A percentile compares a stretch with the other conserved stretches of the same genome.
Evolutionary conservation across 177 flowering plant genomes (phyloP).

Genomic region (Vitis hybrid): DNA sequence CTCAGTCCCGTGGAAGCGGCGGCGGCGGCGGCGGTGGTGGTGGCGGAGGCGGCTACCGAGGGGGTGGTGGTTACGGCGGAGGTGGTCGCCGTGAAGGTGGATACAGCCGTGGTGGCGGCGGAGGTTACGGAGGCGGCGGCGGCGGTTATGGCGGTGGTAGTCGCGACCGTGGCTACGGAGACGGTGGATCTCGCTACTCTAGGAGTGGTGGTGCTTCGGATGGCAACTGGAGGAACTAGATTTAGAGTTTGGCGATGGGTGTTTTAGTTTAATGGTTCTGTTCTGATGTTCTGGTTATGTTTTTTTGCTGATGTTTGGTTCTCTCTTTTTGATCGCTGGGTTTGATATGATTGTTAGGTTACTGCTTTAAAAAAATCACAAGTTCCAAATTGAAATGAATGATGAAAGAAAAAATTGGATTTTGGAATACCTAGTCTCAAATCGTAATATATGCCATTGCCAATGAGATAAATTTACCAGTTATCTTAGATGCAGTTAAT

Average conservation of each 20-base stretch:
- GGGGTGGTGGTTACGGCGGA: conserved; percentile 33
- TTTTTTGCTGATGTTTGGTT: background rate
- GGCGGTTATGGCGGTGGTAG: conserved; percentile 33
- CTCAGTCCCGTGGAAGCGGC: conserved; percentile 72
- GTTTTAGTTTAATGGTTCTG: background rate
- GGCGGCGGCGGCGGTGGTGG: conserved; percentile 46
- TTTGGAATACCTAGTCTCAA: too few species aligned
- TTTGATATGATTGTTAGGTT: background rate
- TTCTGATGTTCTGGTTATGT: background rate
- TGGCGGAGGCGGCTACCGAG: conserved; percentile 20
- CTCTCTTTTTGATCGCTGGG: background rate
- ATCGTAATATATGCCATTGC: too few species aligned
- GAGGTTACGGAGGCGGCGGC: conserved; percentile 26
- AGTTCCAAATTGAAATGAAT: background rate
- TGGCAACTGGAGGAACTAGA: conserved; percentile 26
- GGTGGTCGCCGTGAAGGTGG: conserved; percentile 18
- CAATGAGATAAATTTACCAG: too few species aligned
- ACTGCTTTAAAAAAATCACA: background rate
- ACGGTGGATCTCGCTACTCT: conserved; percentile 18
- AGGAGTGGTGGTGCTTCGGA: conserved; percentile 16
- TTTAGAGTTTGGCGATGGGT: background rate
- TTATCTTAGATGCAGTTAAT: too few species aligned
- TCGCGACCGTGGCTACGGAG: conserved; percentile 22
- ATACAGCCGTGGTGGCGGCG: conserved; percentile 31
- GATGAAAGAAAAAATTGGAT: background rate